Evolutionary conservation across 1,284 basidiomycete species (phyloP), one percentile per base, ranked within the genome.

Genomic region (Ceratobasidium sp.): DNA sequence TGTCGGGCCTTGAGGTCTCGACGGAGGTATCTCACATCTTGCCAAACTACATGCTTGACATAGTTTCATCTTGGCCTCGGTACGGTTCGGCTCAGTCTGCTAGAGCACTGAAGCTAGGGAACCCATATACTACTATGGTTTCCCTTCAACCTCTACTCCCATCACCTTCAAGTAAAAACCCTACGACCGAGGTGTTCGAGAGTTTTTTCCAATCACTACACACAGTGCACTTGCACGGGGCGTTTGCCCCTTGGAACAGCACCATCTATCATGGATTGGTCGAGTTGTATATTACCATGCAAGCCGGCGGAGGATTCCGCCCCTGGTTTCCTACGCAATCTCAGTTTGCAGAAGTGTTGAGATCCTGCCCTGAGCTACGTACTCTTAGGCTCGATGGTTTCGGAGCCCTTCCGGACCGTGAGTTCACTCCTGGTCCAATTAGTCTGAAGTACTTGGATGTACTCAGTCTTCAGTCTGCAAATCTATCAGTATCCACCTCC

Each of bases 121-220:
- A 28, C 13, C 33, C 38, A 42, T 15, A 17, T 4, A 44, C n/a
- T n/a, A n/a, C n/a, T n/a, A n/a, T n/a, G n/a, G n/a, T n/a, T n/a
- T n/a, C n/a, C n/a, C n/a, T 64, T 20, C 15, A 20, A 3, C 17
- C 4, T 44, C 1, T 13, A 23, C 20, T 40, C 40, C 23, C 13
- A 2, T 6, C 17, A 17, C 20, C 59, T n/a, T 5, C 26, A 17
- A 3, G 20, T n/a, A 13, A 40, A 9, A 38, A n/a, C 7, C 20
- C 33, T 13, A 33, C 38, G 13, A 42, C 3, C 4, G 10, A n/a
- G 20, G 40, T 9, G 6, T 64, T 64, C 44, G 38, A 64, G 40
- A n/a, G 40, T 7, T 64, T 64, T 44, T 64, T 64, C 23, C 38
- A 64, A n/a, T 44, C 61, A 7, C 20, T 64, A 44, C 38, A 44